Evolutionary conservation across 495 filamentous ascomycete genomes (phyloP), one percentile per base, ranked within the genome.

Genomic region (Hypoxylon perforatum): DNA sequence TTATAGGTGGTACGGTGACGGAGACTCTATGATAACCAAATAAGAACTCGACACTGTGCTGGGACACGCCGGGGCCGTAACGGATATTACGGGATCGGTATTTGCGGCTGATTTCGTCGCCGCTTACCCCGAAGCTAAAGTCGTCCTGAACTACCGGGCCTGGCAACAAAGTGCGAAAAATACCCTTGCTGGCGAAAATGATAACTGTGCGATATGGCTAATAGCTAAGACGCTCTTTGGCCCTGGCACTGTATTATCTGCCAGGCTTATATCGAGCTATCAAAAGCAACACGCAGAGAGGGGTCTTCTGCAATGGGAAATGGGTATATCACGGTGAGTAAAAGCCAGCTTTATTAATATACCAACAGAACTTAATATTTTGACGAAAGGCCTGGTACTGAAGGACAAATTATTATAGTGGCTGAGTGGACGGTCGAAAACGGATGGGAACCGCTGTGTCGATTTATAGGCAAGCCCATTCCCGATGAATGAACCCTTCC

Each of bases 101-200:
- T 90, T 89, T 62, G 84, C 84, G 33, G 80, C 84, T 58, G 86
- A 90, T 67, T 73, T 89, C 36, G 87, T 89, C 48, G 84, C 84
- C 47, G 85, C 86, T n/a, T 89, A 90, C 67, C 86, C 86, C 36
- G 86, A 88, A 38, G 86, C 86, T 17, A 89, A 90, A 74, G 84
- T 89, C 36, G 80, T 90, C 36, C 70, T 89, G 58, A 85, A 84
- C 47, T 80, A 79, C 47, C 80, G 86, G 22, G 45, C 38, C 17
- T 81, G 78, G 80, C 71, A 73, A 36, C 39, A 33, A 8, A 63
- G 65, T n/a, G 45, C 49, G 7, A 44, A 38, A 9, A 23, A 18
- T 1, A 69, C 61, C n/a, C 11, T 49, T 11, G 50, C 22, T 9
- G n/a, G 45, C 30, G 14, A 15, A 25, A 41, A 45, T 38, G 19